Conservation (phyloP, 257 asterid genomes). For the Solanum gandarillasii region DNA sequence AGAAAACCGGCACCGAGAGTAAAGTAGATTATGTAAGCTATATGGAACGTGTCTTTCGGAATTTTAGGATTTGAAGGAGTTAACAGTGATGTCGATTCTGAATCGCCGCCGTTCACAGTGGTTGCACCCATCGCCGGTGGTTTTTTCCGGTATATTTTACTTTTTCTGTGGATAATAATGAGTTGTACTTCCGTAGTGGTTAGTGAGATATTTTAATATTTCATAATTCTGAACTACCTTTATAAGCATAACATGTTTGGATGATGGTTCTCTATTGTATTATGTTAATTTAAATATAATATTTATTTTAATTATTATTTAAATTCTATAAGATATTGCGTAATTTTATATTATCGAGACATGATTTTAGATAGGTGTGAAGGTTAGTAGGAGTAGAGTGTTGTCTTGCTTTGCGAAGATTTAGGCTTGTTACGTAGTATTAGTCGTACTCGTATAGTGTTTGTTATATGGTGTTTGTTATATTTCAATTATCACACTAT, state of each 20-base stretch:
- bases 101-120: slow-evolving; percentile 2
- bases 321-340: accelerated
- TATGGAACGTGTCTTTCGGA: slow-evolving; percentile 62
- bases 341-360: no score
- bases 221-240: not conserved
- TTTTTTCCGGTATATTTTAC: not conserved
- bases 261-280: not conserved
- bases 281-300: no score
- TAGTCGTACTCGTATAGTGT: no score
- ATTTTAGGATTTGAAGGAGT: slow-evolving; percentile 18
- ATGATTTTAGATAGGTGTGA: no score
- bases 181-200: not conserved
- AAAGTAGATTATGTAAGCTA: slow-evolving; percentile 80
- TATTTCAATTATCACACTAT: no score
- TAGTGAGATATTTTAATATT: not conserved
- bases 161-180: not conserved
- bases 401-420: accelerated
- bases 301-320: no score
- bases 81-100: slow-evolving; percentile 36
- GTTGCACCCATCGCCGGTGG: slow-evolving; percentile 24
- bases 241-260: not conserved
- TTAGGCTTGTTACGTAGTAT: no score
- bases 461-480: no score
- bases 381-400: no score
- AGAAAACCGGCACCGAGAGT: slow-evolving; percentile 75